Percentiles rank a stretch among this genome's conserved stretches.
phyloP scores from a whole-genome alignment of 2,329 filamentous ascomycete genomes.

The Decorospora gaudefroyi region DNA sequence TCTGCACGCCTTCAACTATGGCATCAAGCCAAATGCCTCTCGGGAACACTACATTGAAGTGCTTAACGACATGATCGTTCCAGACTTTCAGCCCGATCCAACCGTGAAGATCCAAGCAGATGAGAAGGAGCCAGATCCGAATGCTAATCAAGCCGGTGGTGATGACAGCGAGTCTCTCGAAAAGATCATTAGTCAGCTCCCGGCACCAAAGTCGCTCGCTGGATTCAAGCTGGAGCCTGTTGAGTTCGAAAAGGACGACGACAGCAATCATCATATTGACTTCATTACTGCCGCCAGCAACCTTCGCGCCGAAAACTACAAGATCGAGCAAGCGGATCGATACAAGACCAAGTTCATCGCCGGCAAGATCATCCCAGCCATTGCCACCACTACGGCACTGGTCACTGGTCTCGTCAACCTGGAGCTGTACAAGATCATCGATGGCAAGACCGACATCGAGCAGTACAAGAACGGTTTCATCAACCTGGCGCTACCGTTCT shows the following conservation, averaged over 20 bases:
- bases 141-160: slow-evolving; percentile 64
- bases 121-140: slow-evolving; percentile 93
- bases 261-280: slow-evolving; percentile 97
- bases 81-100: slow-evolving; percentile 88
- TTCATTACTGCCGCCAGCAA: slow-evolving; percentile 99
- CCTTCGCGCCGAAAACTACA: slow-evolving; percentile 95
- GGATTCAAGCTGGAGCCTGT: slow-evolving; percentile 90
- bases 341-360: slow-evolving; percentile 99
- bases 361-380: slow-evolving; percentile 98
- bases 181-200: slow-evolving; percentile 72
- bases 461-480: slow-evolving; percentile 99
- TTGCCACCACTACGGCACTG: slow-evolving; percentile 93
- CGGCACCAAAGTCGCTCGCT: slow-evolving; percentile 76
- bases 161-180: slow-evolving; percentile 78
- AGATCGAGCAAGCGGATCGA: slow-evolving; percentile 86
- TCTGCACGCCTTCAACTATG: slow-evolving; percentile 96
- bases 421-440: slow-evolving; percentile 94
- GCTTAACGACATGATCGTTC: slow-evolving; percentile 89
- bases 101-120: slow-evolving; percentile 96
- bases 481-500: slow-evolving; percentile 95
- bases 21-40: slow-evolving; percentile 81
- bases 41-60: slow-evolving; percentile 76
- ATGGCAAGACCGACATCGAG: slow-evolving; percentile 94
- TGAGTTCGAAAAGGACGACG: slow-evolving; percentile 98
- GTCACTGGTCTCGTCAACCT: slow-evolving; percentile 92